Percentiles rank a stretch among this genome's conserved stretches.
These are phyloP conservation scores for Acanthamoeba divionensis DNA, from an alignment of 208 protist species.

Conservation along the genomic window DNA sequence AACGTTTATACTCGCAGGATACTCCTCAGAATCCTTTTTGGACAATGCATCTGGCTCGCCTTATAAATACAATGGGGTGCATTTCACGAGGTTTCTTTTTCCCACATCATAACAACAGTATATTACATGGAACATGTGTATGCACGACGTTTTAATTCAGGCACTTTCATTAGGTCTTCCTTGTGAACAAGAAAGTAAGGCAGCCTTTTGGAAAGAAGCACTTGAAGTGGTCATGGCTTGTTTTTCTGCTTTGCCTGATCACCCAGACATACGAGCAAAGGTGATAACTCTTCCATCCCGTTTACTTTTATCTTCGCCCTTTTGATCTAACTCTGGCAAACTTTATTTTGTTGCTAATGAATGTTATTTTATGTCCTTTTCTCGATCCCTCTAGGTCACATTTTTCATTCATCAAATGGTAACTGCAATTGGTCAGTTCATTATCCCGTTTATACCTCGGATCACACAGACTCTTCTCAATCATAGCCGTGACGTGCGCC, in stretches of 20 bases:
- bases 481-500: neutral
- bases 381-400: neutral
- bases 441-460: slow-evolving; percentile 37
- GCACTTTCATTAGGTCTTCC: neutral
- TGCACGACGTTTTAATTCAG: too few relatives aligned
- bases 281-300: neutral
- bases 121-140: too few relatives aligned
- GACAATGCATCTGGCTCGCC: slow-evolving; percentile 38
- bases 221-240: neutral
- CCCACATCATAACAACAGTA: too few relatives aligned
- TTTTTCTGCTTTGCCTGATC: neutral
- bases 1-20: neutral
- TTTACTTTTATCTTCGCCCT: neutral
- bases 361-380: too few relatives aligned
- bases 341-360: too few relatives aligned
- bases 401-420: slow-evolving; percentile 50
- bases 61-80: slow-evolving; percentile 41
- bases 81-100: neutral
- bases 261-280: neutral
- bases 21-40: slow-evolving; percentile 15
- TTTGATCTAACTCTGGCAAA: neutral
- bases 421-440: neutral
- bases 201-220: neutral
- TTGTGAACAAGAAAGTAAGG: slow-evolving; percentile 39
- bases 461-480: neutral